Evolutionary conservation across 2,329 filamentous ascomycete species (phyloP), one percentile per base, ranked within the genome.

Genomic region (Paraconiothyrium brasiliense): DNA sequence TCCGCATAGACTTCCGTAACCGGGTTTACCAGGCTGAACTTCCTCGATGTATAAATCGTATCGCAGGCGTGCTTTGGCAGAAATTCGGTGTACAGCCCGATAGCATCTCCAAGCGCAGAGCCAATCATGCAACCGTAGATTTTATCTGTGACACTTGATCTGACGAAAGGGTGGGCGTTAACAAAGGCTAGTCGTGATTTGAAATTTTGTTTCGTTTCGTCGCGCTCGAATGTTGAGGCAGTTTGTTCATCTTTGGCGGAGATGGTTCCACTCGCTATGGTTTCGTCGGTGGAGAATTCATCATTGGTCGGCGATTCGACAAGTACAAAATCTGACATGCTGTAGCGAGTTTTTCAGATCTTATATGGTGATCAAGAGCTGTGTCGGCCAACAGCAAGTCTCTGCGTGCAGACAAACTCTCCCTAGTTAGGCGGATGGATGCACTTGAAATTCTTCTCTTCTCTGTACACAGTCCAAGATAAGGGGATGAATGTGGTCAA

Each of bases 11-110:
- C 80, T 0, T 79, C 77, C 0, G 83, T 85, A 0, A 76, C 75
- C 9, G 77, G 76, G 1, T 70, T 60, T 1, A 73, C 62, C 11
- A 85, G 76, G 3, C 76, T 78, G 66, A 85, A 85, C 1, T 61
- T 72, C 14, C 75, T 65, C 1, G 73, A 65, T 1, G 78, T 76
- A 55, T 85, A 85, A 30, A 76, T 65, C 7, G 62, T 64, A 24
- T 64, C 63, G 3, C 80, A 76, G 20, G 74, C 57, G 3, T 72
- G 56, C 44, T 76, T 76, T 1, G 81, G 78, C 30, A 85, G 72
- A 60, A 85, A 85, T 61, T 86, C 84, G 8, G 85, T 86, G 69
- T 86, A 86, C 7, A 87, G 68, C 2, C 84, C 84, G 60, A 86
- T 83, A 22, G 84, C 81, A 66, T 86, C 84, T 32, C 85, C 85